A percentile compares a stretch with the other conserved stretches of the same genome.
Conservation (phyloP, 2,329 filamentous ascomycete species). For the Beauveria brongniartii region DNA sequence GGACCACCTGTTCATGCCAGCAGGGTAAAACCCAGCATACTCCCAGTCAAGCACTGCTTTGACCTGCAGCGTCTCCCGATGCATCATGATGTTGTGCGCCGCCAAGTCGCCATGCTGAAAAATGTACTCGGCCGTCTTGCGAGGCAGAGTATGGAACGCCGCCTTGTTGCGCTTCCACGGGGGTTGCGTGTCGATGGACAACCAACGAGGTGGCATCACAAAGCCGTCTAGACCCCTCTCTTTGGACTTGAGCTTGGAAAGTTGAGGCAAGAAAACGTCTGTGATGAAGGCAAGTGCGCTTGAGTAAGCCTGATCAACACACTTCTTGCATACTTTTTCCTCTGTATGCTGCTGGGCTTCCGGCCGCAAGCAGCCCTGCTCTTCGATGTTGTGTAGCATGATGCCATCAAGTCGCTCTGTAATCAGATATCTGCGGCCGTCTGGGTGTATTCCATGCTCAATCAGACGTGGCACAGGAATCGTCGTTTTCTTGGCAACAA, state of each 20-base stretch:
- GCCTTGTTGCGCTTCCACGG: slow-evolving; percentile 11
- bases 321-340: slow-evolving; percentile 1
- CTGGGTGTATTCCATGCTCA: slow-evolving; percentile 4
- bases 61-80: slow-evolving; percentile 11
- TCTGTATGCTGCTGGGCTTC: slow-evolving; percentile 1
- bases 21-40: slow-evolving; percentile 13
- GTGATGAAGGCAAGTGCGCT: slow-evolving; percentile 11
- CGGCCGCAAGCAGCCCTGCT: not conserved
- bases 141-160: slow-evolving; percentile 3
- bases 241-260: slow-evolving; percentile 7
- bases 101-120: slow-evolving; percentile 13
- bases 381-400: not conserved
- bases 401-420: slow-evolving; percentile 11
- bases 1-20: slow-evolving; percentile 13
- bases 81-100: slow-evolving; percentile 12
- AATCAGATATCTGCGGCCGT: slow-evolving; percentile 12
- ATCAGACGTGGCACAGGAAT: slow-evolving; percentile 13
- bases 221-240: slow-evolving; percentile 13
- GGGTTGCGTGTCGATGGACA: not conserved
- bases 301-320: slow-evolving; percentile 4
- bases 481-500: slow-evolving; percentile 8
- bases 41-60: slow-evolving; percentile 14
- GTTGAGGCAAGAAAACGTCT: slow-evolving; percentile 10
- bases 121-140: slow-evolving; percentile 7
- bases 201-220: slow-evolving; percentile 14